Evolutionary conservation across 441 rosid genomes (phyloP).

Genomic region (Sinapis alba): DNA sequence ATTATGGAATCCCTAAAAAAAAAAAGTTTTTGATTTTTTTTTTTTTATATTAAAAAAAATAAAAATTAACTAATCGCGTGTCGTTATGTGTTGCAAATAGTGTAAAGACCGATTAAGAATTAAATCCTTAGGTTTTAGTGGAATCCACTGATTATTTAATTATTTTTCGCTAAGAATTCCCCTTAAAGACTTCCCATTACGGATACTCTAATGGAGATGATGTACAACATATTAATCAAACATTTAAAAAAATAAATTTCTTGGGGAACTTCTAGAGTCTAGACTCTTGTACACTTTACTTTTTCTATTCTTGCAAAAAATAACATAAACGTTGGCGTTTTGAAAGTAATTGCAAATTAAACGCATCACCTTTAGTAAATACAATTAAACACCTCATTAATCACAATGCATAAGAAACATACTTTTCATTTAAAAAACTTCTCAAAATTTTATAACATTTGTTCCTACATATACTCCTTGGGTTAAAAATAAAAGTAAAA

Average conservation of each 20-base stretch:
- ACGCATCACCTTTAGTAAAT: background rate
- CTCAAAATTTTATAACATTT: background rate
- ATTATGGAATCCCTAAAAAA: no score
- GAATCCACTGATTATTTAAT: no score
- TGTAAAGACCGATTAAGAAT: no score
- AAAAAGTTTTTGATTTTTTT: no score
- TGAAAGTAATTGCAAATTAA: background rate
- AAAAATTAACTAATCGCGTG: no score
- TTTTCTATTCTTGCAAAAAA: background rate
- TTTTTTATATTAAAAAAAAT: no score
- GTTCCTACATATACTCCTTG: background rate
- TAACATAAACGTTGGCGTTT: background rate
- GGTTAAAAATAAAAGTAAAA: background rate
- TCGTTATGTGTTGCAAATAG: no score
- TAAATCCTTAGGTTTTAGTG: no score
- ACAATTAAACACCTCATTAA: slow-evolving; percentile 14
- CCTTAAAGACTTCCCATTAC: no score
- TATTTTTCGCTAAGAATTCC: no score
- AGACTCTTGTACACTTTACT: background rate
- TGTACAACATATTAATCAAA: background rate
- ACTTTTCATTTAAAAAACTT: background rate
- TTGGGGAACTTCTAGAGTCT: background rate
- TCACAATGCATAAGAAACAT: background rate
- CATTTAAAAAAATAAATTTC: background rate
- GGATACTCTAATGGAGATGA: no score